Percentiles rank a stretch among this genome's conserved stretches.
These are phyloP conservation scores for Nephelium lappaceum DNA, from an alignment of 345 rosid species.

Conservation along the genomic window DNA sequence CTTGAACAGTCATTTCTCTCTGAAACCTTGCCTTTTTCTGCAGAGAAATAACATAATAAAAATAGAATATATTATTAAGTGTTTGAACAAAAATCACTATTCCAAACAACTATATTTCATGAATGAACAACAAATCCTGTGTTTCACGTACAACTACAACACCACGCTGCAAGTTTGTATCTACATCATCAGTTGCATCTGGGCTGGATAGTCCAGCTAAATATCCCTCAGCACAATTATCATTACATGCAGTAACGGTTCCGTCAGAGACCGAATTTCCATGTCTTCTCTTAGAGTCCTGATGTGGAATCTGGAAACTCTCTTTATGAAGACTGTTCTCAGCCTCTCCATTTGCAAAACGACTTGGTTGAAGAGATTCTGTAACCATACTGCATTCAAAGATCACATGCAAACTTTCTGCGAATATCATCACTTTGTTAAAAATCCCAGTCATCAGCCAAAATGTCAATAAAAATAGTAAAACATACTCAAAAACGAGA, in stretches of 20 bases:
- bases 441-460: not conserved
- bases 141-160: slow-evolving; percentile 44
- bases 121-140: not conserved
- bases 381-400: slow-evolving; percentile 52
- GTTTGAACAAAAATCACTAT: not conserved
- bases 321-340: slow-evolving; percentile 33
- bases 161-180: slow-evolving; percentile 27
- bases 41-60: slow-evolving; percentile 6
- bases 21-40: slow-evolving; percentile 54
- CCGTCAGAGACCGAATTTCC: slow-evolving; percentile 34
- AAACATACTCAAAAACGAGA: not conserved
- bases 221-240: slow-evolving; percentile 32
- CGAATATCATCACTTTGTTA: slow-evolving; percentile 17
- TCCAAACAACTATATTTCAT: slow-evolving; percentile 8
- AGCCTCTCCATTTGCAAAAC: slow-evolving; percentile 42
- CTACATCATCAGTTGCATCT: slow-evolving; percentile 29
- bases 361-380: slow-evolving; percentile 43
- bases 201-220: slow-evolving; percentile 15
- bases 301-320: slow-evolving; percentile 30
- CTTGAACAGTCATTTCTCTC: slow-evolving; percentile 73
- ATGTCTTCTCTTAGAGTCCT: slow-evolving; percentile 45
- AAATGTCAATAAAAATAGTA: not conserved
- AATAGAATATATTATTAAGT: slow-evolving; percentile 5
- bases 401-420: slow-evolving; percentile 24
- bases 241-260: slow-evolving; percentile 27